Base-by-base conservation (phyloP, 306 rosid genomes). In the Vachellia pachyceras region DNA sequence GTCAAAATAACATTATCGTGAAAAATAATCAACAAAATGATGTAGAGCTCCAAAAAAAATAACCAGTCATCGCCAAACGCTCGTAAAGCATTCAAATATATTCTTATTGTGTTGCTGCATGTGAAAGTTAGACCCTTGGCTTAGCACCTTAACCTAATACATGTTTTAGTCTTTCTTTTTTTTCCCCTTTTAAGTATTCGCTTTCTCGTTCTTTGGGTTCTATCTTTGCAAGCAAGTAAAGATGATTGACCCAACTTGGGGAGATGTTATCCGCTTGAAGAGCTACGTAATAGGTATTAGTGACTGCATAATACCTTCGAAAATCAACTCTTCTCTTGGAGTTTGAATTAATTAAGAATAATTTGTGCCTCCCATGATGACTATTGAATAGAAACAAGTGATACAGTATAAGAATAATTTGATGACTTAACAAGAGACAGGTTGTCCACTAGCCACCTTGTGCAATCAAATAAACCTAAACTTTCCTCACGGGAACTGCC, bases 221-320 rank as follows among this genome's bases (percentile, higher is more conserved):
- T 71, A 68, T 76, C 86, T 86, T 88, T 76, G 88, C 72, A 40
- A 73, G 84, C 79, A 88, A 88, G 89, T 64, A 81, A 84, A 76
- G 84, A 80, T 85, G 85, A 88, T 88, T 81, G 89, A 78, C 33
- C 80, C 58, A 76, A 58, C 87, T 37, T 73, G 83, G 83, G 83
- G 55, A 58, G 77, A 80, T 80, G 85, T 82, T 85, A 82, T 82
- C 84, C 90, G 25, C 69, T 23, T 58, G 10, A 40, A 76, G 20
- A 49, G 42, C 81, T 45, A 84, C 78, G 18, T 68, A 74, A 45
- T 6, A 44, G 81, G 76, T 75, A 69, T 50, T 78, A 73, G 85
- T 60, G 64, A 72, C 69, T 77, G 71, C 78, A 72, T 66, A 23
- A 10, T 58, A 9, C 57, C 54, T 75, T 36, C 67, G 33, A 50